Base-by-base conservation (phyloP, 1,139 yeast genomes). In the Magnusiomyces magnusii region DNA sequence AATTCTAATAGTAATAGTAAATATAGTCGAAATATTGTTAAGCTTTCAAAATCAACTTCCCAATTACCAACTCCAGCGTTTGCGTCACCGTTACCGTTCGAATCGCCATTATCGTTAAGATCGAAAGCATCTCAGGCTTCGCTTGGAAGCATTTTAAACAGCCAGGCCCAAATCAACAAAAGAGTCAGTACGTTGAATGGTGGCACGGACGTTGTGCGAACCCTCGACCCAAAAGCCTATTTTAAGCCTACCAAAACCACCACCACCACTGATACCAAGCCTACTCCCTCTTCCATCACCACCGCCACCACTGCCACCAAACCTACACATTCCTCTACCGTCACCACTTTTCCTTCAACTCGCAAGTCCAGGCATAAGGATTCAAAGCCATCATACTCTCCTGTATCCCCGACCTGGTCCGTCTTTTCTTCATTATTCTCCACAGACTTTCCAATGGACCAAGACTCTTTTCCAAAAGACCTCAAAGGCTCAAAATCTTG, bases 401-500 rank as follows among this genome's bases (percentile, higher is more conserved):
- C 44, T 9, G 19, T 15, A 9, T 39, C 44, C 17, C 44, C 44
- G 7, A 10, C 44, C 17, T 10, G 19, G 44, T 39, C 44, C 17
- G 44, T n/a, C 17, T 10, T 10, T n/a, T 39, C 44, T 3, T 15
- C 19, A 10, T 17, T 15, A 10, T n/a, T n/a, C 17, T n/a, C 44
- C 49, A 10, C 49, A 3, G 49, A 44, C 13, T 5, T 44, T 21
- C 10, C 9, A 44, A 44, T 44, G 49, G 49, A 44, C 13, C 27
- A 9, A 21, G 7, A 3, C 9, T 19, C 24, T 21, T 9, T 5
- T 39, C 19, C 9, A 19, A 23, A 19, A 23, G 36, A 25, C n/a
- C 39, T 50, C 5, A 50, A 31, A 50, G 53, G 53, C 10, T 34
- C 42, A 19, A 50, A 34, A 23, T 44, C 49, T 23, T 44, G 49